phyloP scores from a whole-genome alignment of 2,329 filamentous ascomycete genomes.

The Lasiodiplodia theobromae region DNA sequence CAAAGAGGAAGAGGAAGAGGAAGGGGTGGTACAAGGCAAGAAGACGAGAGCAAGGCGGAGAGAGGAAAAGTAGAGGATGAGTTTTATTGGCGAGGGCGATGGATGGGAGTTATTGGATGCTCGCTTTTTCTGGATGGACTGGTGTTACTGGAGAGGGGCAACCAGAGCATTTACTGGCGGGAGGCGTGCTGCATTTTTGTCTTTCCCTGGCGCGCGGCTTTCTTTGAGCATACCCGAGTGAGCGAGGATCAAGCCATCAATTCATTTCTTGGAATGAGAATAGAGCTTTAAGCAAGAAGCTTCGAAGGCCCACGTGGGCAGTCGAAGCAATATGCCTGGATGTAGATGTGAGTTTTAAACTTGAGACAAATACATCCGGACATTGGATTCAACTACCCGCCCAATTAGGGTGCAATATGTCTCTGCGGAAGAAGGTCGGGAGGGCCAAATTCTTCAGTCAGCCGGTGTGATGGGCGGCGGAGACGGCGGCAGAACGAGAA shows the following conservation, averaged over 20 bases:
- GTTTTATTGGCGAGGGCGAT: background rate
- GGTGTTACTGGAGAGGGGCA: slow-evolving; percentile 20
- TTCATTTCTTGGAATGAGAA: background rate
- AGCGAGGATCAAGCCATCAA: slow-evolving; percentile 19
- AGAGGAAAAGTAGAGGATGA: slow-evolving; percentile 26
- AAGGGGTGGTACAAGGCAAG: slow-evolving; percentile 54
- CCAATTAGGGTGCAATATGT: no score
- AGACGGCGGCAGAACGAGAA: background rate
- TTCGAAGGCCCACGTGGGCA: background rate
- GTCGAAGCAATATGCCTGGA: background rate
- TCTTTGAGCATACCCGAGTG: slow-evolving; percentile 22
- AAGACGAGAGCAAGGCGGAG: slow-evolving; percentile 50
- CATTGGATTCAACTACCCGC: no score
- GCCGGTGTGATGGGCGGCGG: background rate
- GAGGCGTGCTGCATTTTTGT: slow-evolving; percentile 16
- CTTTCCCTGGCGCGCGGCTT: slow-evolving; percentile 4
- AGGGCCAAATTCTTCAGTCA: no score
- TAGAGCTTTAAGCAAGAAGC: background rate
- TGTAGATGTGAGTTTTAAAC: no score
- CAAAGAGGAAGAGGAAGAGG: slow-evolving; percentile 78
- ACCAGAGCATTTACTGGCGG: slow-evolving; percentile 16
- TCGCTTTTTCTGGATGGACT: background rate
- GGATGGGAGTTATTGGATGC: slow-evolving; percentile 14
- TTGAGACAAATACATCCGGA: no score
- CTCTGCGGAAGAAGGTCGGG: no score